phyloP scores from a whole-genome alignment of 345 rosid genomes.

The Salix dunnii region DNA sequence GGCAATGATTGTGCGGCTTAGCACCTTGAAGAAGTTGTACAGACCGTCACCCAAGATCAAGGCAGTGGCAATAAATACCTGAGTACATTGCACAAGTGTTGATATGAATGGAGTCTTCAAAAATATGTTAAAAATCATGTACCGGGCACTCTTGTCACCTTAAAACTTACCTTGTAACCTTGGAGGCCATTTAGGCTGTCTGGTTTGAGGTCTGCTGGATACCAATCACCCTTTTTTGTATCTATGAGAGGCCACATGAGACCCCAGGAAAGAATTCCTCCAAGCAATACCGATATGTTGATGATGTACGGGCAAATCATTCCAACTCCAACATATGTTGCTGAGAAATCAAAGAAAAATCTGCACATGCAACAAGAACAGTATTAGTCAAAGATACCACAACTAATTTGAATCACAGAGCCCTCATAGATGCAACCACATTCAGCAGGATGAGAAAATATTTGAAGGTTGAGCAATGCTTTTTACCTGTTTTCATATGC shows the following conservation, averaged over 20 bases:
- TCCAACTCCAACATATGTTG: conserved; percentile 78
- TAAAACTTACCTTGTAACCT: not conserved
- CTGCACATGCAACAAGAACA: not conserved
- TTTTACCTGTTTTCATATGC: conserved; percentile 25
- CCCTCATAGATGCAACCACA: not conserved
- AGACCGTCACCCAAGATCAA: not conserved
- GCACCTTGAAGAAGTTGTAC: not conserved
- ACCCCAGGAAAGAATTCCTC: conserved; percentile 74
- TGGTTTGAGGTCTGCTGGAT: conserved; percentile 28
- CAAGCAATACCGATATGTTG: conserved; percentile 57
- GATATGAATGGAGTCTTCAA: not conserved
- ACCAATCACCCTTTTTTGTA: conserved; percentile 57
- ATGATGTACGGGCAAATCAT: conserved; percentile 76
- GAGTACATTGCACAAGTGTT: not conserved
- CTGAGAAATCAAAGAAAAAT: conserved; percentile 64
- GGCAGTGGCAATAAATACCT: not conserved
- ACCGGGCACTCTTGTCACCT: not conserved
- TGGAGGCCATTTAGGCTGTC: conserved; percentile 12
- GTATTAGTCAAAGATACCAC: not conserved
- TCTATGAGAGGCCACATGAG: conserved; percentile 75
- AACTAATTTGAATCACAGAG: not conserved
- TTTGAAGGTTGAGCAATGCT: not conserved
- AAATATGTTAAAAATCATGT: not conserved
- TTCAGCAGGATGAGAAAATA: not conserved
- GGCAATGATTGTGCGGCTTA: not conserved